Evolutionary conservation across 2,329 filamentous ascomycete genomes (phyloP), one percentile per base, ranked within the genome.

Genomic region (Colletotrichum tropicale): DNA sequence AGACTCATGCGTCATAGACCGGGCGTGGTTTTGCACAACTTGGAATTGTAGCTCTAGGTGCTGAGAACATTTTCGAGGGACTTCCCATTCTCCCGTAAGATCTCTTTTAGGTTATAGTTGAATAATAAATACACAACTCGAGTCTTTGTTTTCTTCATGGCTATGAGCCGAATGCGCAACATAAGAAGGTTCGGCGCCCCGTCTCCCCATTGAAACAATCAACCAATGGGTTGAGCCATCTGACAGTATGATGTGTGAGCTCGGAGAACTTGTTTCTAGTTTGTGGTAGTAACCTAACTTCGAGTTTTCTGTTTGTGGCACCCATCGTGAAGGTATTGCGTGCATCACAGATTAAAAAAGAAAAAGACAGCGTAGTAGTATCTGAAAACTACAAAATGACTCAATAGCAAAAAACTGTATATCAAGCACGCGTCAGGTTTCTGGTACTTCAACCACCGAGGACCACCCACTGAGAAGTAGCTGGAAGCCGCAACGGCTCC

Each of bases 351-450:
- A 18, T 2, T 43, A n/a, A n/a, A n/a, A n/a, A n/a, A n/a, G 38
- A n/a, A n/a, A 18, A 18, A n/a, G n/a, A 43, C 2, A n/a, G 38
- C 16, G 8, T 43, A n/a, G n/a, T 3, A n/a, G 5, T 6, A 0
- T 18, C 0, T n/a, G 16, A 18, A 2, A 5, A 10, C 1, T 10
- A 43, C 16, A 10, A n/a, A 18, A 43, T n/a, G 38, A 9, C 1
- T 5, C 0, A n/a, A 12, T 12, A 43, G 8, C 3, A 43, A 43
- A 43, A 5, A 43, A 43, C 38, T 43, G 0, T 0, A 12, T 43
- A n/a, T n/a, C 0, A 43, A n/a, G 38, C 38, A 12, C 18, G 0
- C 38, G 18, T 0, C 18, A 43, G 18, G 38, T n/a, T 0, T 3
- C 9, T n/a, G 0, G 10, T 4, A 43, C 38, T 43, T 6, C 0